Evolutionary conservation across 805 yeast species (phyloP), one percentile per base, ranked within the genome.

Genomic region (Blastobotrys attinorum): DNA sequence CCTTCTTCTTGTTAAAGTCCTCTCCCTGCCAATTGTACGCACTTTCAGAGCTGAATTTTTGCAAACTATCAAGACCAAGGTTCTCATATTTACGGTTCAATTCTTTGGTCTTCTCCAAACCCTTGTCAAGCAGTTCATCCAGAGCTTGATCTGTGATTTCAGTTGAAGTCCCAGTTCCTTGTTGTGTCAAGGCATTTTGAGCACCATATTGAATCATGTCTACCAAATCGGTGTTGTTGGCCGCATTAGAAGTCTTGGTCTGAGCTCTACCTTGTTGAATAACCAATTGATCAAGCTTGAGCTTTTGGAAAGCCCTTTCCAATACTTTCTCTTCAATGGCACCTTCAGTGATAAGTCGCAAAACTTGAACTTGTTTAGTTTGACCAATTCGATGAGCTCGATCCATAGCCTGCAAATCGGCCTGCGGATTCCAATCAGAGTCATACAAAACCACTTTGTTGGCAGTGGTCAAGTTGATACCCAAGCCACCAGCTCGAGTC

Each of bases 161-260:
- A 40, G 52, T 54, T 56, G 33, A 47, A 3, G 49, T 40, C 60
- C 63, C 60, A 60, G 60, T 33, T n/a, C 51, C 49, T 23, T 58
- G 55, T 42, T 43, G 21, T 57, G 54, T 44, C 61, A 92, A 83
- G 16, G 92, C 89, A 37, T 80, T 77, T 59, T 83, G 81, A 1
- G 98, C 98, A 46, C 98, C 98, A 63, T 82, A 95, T 63, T 90
- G 97, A 62, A 90, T 90, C 97, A 92, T 92, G 39, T 83, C 86
- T 20, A 90, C 66, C 55, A 90, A 75, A 58, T 89, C 97, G 25
- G 47, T 43, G 57, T 85, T 84, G 17, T 62, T 52, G 7, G 66
- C 55, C 11, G 61, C 61, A n/a, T 47, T 46, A n/a, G 64, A 61
- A 45, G 69, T 68, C 42, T 70, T 71, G 8, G 65, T 62, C 36